Conservation (phyloP, 2,329 filamentous ascomycete genomes). For the Parafenestella ontariensis region DNA sequence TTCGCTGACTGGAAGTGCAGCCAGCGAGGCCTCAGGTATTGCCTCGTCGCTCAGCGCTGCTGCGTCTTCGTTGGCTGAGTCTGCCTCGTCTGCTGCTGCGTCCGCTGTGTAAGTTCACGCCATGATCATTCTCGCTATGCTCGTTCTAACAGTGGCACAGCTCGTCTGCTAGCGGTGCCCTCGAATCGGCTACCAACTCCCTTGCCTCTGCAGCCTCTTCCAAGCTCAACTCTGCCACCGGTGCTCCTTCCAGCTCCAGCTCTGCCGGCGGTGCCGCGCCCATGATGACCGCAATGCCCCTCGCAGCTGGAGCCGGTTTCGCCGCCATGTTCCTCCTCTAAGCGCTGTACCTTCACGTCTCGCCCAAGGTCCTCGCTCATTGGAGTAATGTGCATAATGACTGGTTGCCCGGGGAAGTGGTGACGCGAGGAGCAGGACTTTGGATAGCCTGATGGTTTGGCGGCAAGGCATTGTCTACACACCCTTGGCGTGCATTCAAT, state of each 20-base stretch:
- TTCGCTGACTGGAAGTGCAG: conserved; percentile 16
- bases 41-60: conserved; percentile 14
- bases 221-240: conserved; percentile 17
- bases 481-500: conserved; percentile 11
- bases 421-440: conserved; percentile 23
- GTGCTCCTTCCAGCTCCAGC: conserved; percentile 13
- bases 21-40: conserved; percentile 21
- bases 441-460: conserved; percentile 29
- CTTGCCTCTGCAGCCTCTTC: conserved; percentile 20
- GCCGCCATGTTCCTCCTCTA: conserved; percentile 49
- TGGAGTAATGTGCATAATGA: conserved; percentile 46
- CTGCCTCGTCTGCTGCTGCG: conserved; percentile 9
- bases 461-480: conserved; percentile 18
- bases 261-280: conserved; percentile 26
- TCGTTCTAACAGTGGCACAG: neutral
- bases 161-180: conserved; percentile 15
- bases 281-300: conserved; percentile 45
- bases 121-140: neutral
- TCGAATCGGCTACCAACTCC: conserved; percentile 11
- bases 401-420: conserved; percentile 8
- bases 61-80: conserved; percentile 5
- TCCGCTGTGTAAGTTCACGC: conserved; percentile 10
- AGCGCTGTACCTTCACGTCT: conserved; percentile 17
- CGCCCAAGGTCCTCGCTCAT: conserved; percentile 28
- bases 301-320: conserved; percentile 47